Evolutionary conservation across 148 eudicot genomes (phyloP).

Genomic region (Oxyria digyna): DNA sequence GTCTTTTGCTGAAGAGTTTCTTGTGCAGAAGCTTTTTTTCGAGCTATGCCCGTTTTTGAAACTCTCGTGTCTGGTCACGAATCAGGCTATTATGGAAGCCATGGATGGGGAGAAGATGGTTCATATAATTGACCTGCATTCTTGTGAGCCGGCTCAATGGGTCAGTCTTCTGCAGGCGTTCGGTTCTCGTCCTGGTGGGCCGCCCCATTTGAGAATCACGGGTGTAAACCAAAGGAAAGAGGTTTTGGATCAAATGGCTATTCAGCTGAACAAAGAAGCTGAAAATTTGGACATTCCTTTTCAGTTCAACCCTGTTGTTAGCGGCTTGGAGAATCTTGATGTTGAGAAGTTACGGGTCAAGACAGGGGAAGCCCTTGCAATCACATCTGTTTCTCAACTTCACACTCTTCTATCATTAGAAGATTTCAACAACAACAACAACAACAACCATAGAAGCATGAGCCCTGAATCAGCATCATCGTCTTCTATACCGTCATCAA

Average conservation of each 20-base stretch:
- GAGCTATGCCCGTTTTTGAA: conserved; percentile 56
- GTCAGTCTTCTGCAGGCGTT: conserved; percentile 43
- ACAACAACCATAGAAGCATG: conserved; percentile 8
- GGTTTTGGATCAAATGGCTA: conserved; percentile 54
- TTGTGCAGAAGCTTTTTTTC: conserved; percentile 37
- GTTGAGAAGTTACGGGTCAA: conserved; percentile 43
- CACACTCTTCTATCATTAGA: conserved; percentile 52
- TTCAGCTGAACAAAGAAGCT: conserved; percentile 45
- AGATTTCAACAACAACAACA: conserved; percentile 12
- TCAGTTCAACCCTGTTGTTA: conserved; percentile 50
- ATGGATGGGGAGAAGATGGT: conserved; percentile 68
- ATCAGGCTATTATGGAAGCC: conserved; percentile 65
- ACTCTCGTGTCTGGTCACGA: conserved; percentile 44
- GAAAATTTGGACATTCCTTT: conserved; percentile 62
- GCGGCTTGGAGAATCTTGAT: conserved; percentile 49
- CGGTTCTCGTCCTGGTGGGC: conserved; percentile 44
- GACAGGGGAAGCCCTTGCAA: conserved; percentile 68
- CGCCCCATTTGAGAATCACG: conserved; percentile 64
- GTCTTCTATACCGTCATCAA: conserved; percentile 27
- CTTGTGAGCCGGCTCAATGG: conserved; percentile 72
- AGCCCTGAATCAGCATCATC: conserved; percentile 36
- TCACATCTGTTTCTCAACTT: conserved; percentile 48
- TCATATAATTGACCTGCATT: conserved; percentile 57
- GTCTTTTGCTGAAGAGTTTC: conserved; percentile 31
- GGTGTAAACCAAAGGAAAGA: conserved; percentile 53